phyloP scores from a whole-genome alignment of 768 basidiomycete species.

The Suillus decipiens region DNA sequence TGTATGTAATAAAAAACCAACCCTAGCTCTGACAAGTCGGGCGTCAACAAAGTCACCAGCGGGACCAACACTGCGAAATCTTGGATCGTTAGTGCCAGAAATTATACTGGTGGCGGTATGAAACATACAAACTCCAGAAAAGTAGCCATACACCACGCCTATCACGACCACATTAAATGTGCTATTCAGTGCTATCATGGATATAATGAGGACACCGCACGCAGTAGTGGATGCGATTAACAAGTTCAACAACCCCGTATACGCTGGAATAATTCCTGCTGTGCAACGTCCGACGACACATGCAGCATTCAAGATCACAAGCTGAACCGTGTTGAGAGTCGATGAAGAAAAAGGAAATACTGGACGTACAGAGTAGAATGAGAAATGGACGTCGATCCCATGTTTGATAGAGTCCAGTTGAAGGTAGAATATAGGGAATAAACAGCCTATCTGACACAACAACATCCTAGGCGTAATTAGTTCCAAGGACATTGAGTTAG shows the following conservation, averaged over 20 bases:
- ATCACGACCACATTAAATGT: constrained; percentile 42
- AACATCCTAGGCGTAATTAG: constrained; percentile 16
- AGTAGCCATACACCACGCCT: constrained; percentile 48
- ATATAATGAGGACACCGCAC: constrained; percentile 43
- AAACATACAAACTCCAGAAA: constrained; percentile 45
- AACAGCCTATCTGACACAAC: constrained; percentile 37
- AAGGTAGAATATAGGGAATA: constrained; percentile 58
- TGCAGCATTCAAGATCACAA: constrained; percentile 54
- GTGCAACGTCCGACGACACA: constrained; percentile 50
- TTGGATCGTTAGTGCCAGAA: constrained; percentile 11
- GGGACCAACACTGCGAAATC: constrained; percentile 44
- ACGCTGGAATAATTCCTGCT: constrained; percentile 40
- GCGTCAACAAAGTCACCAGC: constrained; percentile 45
- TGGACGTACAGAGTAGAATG: constrained; percentile 53
- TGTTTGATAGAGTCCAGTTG: constrained; percentile 56
- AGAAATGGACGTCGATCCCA: constrained; percentile 43
- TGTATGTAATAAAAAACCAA: constrained; percentile 15
- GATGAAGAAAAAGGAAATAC: neutral
- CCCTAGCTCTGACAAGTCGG: constrained; percentile 53
- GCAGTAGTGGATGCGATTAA: constrained; percentile 36
- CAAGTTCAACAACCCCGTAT: constrained; percentile 46
- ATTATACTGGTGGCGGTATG: too few relatives aligned
- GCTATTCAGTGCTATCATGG: constrained; percentile 43
- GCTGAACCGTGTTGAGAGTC: constrained; percentile 27
- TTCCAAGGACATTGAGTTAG: constrained; percentile 5